These are phyloP conservation scores for Phylloporus scabripes DNA, from an alignment of 768 basidiomycete genomes.

Conservation along the genomic window DNA sequence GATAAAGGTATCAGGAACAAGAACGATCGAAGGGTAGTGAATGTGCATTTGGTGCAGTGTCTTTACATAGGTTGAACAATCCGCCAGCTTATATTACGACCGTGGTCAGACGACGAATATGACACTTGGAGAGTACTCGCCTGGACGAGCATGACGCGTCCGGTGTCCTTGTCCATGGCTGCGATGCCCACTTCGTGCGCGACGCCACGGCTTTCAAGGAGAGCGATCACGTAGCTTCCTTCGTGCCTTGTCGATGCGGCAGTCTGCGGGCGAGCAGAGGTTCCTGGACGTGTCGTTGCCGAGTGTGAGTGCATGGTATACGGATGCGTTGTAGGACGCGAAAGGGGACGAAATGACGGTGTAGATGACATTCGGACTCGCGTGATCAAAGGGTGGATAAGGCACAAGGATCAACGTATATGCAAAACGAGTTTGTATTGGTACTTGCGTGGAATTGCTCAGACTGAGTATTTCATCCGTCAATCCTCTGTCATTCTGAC, in stretches of 20 bases:
- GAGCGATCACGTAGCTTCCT: constrained; percentile 57
- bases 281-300: constrained; percentile 30
- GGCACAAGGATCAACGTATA: too few relatives aligned
- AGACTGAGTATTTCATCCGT: too few relatives aligned
- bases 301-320: constrained; percentile 57
- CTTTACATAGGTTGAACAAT: constrained; percentile 86
- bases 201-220: constrained; percentile 73
- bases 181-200: constrained; percentile 85
- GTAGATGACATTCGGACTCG: constrained; percentile 14
- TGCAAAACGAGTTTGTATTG: too few relatives aligned
- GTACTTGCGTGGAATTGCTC: constrained; percentile 23
- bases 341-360: constrained; percentile 9
- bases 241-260: constrained; percentile 55
- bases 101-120: neutral
- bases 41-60: constrained; percentile 82
- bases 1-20: constrained; percentile 81
- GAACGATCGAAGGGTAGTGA: constrained; percentile 61
- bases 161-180: constrained; percentile 76
- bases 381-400: too few relatives aligned
- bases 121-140: constrained; percentile 31
- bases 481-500: constrained; percentile 4
- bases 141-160: constrained; percentile 72
- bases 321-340: constrained; percentile 34
- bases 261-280: constrained; percentile 54
- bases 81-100: constrained; percentile 52